Evolutionary conservation across 768 basidiomycete genomes (phyloP).

Genomic region (Termitomyces sp.): DNA sequence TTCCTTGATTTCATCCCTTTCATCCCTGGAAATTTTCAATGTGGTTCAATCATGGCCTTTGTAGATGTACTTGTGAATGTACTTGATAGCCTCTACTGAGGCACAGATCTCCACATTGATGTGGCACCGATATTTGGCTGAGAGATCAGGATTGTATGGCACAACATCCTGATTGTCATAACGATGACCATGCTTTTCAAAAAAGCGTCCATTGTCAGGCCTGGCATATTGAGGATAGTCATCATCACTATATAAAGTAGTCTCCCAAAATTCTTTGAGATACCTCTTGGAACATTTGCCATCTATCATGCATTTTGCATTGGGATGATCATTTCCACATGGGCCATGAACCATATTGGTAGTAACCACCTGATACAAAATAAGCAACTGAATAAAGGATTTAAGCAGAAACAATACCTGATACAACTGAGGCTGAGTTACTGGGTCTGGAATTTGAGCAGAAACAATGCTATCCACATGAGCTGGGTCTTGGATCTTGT

Average conservation of each 20-base stretch:
- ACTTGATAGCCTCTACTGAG: not conserved
- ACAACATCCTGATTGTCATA: not conserved
- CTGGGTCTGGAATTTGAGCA: no score
- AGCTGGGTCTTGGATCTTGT: no score
- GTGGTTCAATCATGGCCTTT: not conserved
- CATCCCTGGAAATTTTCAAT: not conserved
- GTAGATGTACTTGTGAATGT: not conserved
- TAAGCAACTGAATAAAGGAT: not conserved
- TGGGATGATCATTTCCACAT: not conserved
- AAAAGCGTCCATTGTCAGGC: no score
- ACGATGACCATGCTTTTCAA: no score
- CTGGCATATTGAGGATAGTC: not conserved
- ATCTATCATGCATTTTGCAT: not conserved
- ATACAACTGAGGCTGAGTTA: not conserved
- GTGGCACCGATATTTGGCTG: not conserved
- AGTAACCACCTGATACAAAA: no score
- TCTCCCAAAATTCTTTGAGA: not conserved
- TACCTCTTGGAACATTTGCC: not conserved
- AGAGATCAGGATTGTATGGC: not conserved
- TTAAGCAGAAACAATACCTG: not conserved
- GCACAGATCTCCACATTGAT: not conserved
- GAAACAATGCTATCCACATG: no score
- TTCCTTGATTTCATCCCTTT: not conserved
- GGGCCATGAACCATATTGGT: not conserved
- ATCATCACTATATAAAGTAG: not conserved